Evolutionary conservation across 805 yeast species (phyloP), one percentile per base, ranked within the genome.

Genomic region (Myxozyma udenii): DNA sequence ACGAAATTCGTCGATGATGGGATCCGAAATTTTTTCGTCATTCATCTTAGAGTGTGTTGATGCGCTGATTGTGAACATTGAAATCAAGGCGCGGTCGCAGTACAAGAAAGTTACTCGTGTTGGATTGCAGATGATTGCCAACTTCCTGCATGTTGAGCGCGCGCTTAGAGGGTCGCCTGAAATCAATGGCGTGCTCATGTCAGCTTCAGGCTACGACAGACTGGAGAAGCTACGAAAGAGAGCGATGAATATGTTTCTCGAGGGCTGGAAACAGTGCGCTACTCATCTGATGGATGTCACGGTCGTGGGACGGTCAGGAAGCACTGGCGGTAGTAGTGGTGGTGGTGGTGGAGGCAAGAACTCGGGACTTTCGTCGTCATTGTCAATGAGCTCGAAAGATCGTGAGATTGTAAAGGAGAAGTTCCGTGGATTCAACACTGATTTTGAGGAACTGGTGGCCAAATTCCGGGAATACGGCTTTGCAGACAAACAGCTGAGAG

Each of bases 321-420:
- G 45, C 22, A 26, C 30, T n/a, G 4, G 74, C 74, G 47, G 75
- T 78, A 37, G 51, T 59, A 50, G 23, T 41, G 41, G 77, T 28
- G 14, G 12, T 9, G 33, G 33, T 9, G 33, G 33, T 14, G n/a
- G n/a, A n/a, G 33, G 33, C 9, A 28, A 28, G 33, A 14, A 14
- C 33, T 28, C 33, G 9, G 33, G 33, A 14, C 9, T 28, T 9
- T 9, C 33, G 14, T 28, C 33, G 9, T 28, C 33, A 28, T 14
- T 9, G 33, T 28, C 72, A 58, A 65, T 71, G 57, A 71, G 80
- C 41, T 80, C 81, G n/a, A 85, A 86, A 60, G 95, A 88, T 58
- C 79, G 81, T 57, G 96, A 88, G 48, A 79, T 75, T 44, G 79
- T 88, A 50, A 93, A 91, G 63, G 96, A 93, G 55, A 80, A 87